phyloP scores from a whole-genome alignment of 257 asterid species.

The Jasminum sambac region DNA sequence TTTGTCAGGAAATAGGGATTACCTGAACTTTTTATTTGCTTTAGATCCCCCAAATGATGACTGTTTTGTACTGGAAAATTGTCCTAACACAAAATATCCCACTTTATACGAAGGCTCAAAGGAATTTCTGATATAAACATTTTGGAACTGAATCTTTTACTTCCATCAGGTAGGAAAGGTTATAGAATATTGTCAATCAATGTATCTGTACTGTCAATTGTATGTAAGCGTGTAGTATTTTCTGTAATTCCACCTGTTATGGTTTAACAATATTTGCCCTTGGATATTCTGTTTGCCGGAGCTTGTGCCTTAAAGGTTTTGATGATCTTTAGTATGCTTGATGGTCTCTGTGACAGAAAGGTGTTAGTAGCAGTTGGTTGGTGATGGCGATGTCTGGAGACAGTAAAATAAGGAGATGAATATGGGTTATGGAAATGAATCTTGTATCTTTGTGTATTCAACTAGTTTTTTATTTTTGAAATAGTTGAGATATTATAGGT shows the following conservation, averaged over 20 bases:
- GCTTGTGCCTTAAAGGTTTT: not conserved
- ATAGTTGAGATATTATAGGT: conserved; percentile 20
- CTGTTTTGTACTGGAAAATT: not conserved
- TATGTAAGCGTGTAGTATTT: not conserved
- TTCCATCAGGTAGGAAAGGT: not conserved
- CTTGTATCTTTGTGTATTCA: conserved; percentile 12
- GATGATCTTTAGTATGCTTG: not conserved
- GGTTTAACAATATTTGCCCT: not conserved
- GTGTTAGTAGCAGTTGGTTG: conserved; percentile 12
- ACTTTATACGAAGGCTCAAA: not conserved
- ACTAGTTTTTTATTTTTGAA: conserved; percentile 21
- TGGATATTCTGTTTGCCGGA: not conserved
- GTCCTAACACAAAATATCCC: not conserved
- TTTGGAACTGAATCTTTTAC: not conserved
- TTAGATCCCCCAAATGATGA: not conserved
- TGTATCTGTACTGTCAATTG: not conserved
- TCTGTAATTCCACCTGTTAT: not conserved
- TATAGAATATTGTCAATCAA: not conserved
- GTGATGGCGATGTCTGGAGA: conserved; percentile 10
- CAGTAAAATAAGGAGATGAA: conserved; percentile 1
- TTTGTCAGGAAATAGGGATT: not conserved
- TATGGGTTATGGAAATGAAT: not conserved
- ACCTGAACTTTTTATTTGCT: not conserved
- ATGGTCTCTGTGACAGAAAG: conserved; percentile 11
- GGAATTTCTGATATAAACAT: not conserved